A percentile compares a stretch with the other conserved stretches of the same genome.
phyloP scores from a whole-genome alignment of 371 early-diverging fungal species.

The Syncephalis plumigaleata region DNA sequence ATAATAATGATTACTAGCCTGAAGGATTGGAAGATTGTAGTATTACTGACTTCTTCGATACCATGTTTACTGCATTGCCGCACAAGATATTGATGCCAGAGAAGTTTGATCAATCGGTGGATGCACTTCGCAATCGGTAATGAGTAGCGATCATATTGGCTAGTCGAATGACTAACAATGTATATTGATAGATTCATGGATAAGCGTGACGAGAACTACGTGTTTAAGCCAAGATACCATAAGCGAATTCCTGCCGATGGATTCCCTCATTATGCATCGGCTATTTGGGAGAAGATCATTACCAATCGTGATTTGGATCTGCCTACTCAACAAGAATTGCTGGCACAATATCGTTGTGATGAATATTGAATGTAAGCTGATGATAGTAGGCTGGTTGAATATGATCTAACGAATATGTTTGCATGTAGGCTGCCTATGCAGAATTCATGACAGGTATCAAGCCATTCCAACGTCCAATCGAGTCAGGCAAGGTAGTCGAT shows the following conservation, averaged over 20 bases:
- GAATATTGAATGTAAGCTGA: constrained; percentile 63
- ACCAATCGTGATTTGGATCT: constrained; percentile 90
- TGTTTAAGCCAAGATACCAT: constrained; percentile 74
- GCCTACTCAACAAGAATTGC: constrained; percentile 92
- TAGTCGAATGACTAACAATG: not conserved
- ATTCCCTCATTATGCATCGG: constrained; percentile 70
- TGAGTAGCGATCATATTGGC: not conserved
- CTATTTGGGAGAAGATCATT: constrained; percentile 88
- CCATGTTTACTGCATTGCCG: constrained; percentile 78
- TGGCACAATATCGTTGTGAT: constrained; percentile 96
- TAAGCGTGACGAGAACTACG: constrained; percentile 42
- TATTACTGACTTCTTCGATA: constrained; percentile 83
- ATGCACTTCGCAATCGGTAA: constrained; percentile 46
- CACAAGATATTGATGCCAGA: constrained; percentile 80
- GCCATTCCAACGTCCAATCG: constrained; percentile 43
- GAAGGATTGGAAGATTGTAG: constrained; percentile 56
- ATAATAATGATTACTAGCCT: constrained; percentile 26
- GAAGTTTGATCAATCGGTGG: constrained; percentile 58
- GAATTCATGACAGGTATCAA: constrained; percentile 40
- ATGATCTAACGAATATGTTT: not conserved
- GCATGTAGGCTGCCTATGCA: constrained; percentile 39
- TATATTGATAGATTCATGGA: constrained; percentile 43
- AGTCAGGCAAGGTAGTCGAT: constrained; percentile 56
- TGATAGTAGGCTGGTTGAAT: not conserved
- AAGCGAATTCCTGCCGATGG: constrained; percentile 93